These are phyloP conservation scores for Sugiyamaella sp. DNA, from an alignment of 1,139 yeast species.

Conservation along the genomic window DNA sequence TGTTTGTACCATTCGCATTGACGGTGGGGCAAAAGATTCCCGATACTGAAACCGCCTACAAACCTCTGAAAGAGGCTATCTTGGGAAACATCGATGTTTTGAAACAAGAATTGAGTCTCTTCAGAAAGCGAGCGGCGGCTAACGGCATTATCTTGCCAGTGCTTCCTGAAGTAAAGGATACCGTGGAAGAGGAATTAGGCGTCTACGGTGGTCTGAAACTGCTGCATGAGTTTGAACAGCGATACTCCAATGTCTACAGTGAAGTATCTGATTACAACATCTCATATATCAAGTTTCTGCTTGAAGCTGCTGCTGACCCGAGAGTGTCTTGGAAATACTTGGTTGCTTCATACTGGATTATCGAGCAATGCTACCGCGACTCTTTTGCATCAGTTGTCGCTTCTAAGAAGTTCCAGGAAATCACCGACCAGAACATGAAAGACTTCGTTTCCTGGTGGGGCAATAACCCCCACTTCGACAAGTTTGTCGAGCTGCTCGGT, in stretches of 20 bases:
- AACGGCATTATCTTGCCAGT: constrained; percentile 19
- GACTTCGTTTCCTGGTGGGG: constrained; percentile 25
- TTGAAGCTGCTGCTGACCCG: constrained; percentile 13
- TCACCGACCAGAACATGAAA: constrained; percentile 14
- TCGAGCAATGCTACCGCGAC: constrained; percentile 22
- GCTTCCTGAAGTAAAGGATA: constrained; percentile 18
- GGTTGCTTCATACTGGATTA: constrained; percentile 17
- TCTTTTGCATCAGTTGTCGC: constrained; percentile 14
- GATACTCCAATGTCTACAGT: constrained; percentile 1
- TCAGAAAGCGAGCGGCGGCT: constrained; percentile 18
- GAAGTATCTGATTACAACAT: constrained; percentile 18
- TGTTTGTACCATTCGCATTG: constrained; percentile 13
- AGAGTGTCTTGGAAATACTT: constrained; percentile 20
- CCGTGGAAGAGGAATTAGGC: constrained; percentile 16
- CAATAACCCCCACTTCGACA: constrained; percentile 16
- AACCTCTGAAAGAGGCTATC: constrained; percentile 15
- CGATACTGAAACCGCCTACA: constrained; percentile 1
- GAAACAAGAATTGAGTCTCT: constrained; percentile 16
- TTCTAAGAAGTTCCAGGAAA: constrained; percentile 12
- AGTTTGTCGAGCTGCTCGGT: constrained; percentile 17
- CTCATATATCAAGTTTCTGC: constrained; percentile 10
- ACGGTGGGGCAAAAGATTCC: constrained; percentile 18
- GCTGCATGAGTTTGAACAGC: constrained; percentile 10
- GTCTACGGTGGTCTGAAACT: constrained; percentile 17
- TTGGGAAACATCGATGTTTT: constrained; percentile 14